Evolutionary conservation across 805 yeast species (phyloP).

Genomic region (Candida railenensis): DNA sequence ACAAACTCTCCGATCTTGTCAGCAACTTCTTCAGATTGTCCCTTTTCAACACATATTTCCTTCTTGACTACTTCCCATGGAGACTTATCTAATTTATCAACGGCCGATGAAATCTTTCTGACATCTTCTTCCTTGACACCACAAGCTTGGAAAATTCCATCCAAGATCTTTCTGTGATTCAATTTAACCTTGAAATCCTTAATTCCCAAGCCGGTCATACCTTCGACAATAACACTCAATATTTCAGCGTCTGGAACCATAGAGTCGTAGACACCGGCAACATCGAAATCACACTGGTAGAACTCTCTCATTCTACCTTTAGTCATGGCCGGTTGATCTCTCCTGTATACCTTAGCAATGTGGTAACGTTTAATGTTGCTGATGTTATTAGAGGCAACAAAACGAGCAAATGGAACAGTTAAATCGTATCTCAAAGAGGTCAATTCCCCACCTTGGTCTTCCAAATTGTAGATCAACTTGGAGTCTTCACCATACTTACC

Average conservation of each 20-base stretch:
- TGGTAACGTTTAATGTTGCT: conserved; percentile 91
- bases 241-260: conserved; percentile 98
- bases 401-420: conserved; percentile 98
- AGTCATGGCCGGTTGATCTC: conserved; percentile 99
- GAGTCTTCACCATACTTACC: conserved; percentile 99
- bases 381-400: conserved; percentile 92
- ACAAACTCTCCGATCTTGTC: conserved; percentile 92
- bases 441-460: conserved; percentile 98
- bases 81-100: conserved; percentile 90
- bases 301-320: conserved; percentile 99
- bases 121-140: conserved; percentile 95
- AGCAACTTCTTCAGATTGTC: conserved; percentile 88
- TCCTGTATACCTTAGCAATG: conserved; percentile 96
- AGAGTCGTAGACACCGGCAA: conserved; percentile 88
- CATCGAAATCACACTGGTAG: conserved; percentile 97
- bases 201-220: conserved; percentile 80
- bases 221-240: conserved; percentile 78
- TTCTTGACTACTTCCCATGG: conserved; percentile 95
- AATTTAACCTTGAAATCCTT: conserved; percentile 86
- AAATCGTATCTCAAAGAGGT: conserved; percentile 94
- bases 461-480: conserved; percentile 89
- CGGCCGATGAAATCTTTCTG: conserved; percentile 90
- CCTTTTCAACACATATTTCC: conserved; percentile 91
- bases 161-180: conserved; percentile 93
- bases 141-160: conserved; percentile 92